phyloP scores from a whole-genome alignment of 2,329 filamentous ascomycete genomes.

The Diaporthe sp. region DNA sequence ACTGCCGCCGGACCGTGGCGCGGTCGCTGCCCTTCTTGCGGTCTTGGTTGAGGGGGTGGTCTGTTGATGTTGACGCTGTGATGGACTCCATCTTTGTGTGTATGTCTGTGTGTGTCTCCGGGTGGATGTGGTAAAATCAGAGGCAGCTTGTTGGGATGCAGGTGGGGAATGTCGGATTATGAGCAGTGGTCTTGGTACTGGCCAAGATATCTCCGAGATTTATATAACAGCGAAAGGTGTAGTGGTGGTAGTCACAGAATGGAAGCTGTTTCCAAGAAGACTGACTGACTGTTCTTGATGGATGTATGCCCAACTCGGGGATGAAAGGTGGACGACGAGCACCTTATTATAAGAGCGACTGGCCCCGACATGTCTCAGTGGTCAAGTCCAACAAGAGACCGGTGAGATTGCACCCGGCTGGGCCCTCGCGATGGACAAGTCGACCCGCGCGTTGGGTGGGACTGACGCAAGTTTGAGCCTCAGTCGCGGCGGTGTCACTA shows the following conservation, averaged over 20 bases:
- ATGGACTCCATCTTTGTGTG: slow-evolving; percentile 33
- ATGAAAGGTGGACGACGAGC: background rate
- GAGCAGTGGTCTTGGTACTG: background rate
- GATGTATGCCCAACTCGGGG: background rate
- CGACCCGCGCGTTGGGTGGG: background rate
- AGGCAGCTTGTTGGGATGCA: background rate
- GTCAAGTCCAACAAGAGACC: background rate
- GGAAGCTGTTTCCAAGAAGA: background rate
- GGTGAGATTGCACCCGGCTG: background rate
- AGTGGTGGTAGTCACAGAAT: background rate
- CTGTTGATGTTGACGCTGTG: slow-evolving; percentile 16
- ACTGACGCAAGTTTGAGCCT: slow-evolving; percentile 27
- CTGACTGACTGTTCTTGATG: background rate
- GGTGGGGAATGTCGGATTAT: background rate
- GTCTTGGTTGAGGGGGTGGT: slow-evolving; percentile 33
- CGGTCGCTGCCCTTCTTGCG: slow-evolving; percentile 31
- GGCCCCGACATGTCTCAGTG: background rate
- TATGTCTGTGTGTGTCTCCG: background rate
- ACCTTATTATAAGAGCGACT: background rate
- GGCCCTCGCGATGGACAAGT: background rate
- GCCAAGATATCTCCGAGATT: background rate
- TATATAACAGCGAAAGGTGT: background rate
- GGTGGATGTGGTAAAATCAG: background rate
- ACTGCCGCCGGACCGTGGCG: slow-evolving; percentile 12
- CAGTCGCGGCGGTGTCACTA: slow-evolving; percentile 36